Conservation (phyloP, 2,329 filamentous ascomycete genomes). For the Verticillium nonalfalfae region DNA sequence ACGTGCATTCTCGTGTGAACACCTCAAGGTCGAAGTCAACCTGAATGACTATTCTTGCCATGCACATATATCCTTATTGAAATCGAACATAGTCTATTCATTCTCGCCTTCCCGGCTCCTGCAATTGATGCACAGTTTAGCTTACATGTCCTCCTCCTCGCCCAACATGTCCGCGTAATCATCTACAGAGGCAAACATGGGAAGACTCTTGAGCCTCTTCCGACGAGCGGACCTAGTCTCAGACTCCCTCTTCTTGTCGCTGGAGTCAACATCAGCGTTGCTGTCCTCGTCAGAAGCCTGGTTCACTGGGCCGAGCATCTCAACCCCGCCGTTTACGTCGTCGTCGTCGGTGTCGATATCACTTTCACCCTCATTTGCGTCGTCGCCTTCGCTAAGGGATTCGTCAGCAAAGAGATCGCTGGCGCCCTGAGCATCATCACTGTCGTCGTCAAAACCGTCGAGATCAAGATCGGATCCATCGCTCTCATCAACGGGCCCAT, state of each 20-base stretch:
- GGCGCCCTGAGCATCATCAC: conserved; percentile 38
- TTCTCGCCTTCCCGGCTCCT: neutral
- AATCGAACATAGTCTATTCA: too few relatives aligned
- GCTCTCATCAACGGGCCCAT: conserved; percentile 63
- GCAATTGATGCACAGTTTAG: neutral
- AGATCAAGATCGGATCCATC: conserved; percentile 47
- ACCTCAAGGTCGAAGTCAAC: too few relatives aligned
- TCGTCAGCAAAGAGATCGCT: conserved; percentile 30
- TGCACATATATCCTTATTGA: too few relatives aligned
- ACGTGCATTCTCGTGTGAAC: too few relatives aligned
- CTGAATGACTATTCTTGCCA: too few relatives aligned
- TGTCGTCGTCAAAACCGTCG: conserved; percentile 40
- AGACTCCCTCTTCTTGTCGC: conserved; percentile 21
- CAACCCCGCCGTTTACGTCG: neutral
- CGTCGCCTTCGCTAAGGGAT: conserved; percentile 15
- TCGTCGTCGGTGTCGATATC: conserved; percentile 43
- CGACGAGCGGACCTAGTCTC: conserved; percentile 32
- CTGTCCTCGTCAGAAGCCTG: neutral
- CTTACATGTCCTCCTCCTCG: conserved; percentile 52
- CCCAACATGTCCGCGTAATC: conserved; percentile 86
- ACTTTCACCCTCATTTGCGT: conserved; percentile 49
- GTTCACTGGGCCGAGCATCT: neutral
- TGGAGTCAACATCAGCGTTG: neutral
- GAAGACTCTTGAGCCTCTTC: conserved; percentile 76
- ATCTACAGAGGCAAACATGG: conserved; percentile 87